Evolutionary conservation across 106 monocot species (phyloP).

Genomic region (Dendrobium nobile): DNA sequence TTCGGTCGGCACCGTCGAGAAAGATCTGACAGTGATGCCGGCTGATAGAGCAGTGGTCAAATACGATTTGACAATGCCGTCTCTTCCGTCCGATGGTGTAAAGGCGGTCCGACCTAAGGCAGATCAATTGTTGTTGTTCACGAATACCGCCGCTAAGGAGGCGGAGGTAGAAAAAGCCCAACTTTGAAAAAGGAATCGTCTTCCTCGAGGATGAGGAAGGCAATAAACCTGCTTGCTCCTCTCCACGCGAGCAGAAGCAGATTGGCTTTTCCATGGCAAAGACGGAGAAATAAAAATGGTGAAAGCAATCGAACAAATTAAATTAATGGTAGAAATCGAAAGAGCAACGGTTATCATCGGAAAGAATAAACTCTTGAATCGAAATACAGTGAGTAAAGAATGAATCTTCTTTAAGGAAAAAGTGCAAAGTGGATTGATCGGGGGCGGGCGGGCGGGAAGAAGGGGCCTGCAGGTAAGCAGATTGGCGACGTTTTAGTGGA

Average conservation of each 20-base stretch:
- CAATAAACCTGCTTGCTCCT: not conserved
- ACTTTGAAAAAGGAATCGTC: not conserved
- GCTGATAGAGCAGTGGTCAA: slow-evolving; percentile 31
- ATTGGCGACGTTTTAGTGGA: no score
- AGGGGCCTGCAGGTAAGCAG: no score
- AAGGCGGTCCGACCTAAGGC: slow-evolving; percentile 42
- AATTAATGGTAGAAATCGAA: no score
- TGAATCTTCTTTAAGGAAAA: not conserved
- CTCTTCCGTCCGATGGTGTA: slow-evolving; percentile 53
- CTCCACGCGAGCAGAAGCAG: not conserved
- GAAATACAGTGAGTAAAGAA: not conserved
- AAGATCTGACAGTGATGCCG: slow-evolving; percentile 56
- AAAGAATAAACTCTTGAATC: not conserved
- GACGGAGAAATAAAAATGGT: not conserved
- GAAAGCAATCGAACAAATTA: not conserved
- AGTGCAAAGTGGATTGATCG: no score
- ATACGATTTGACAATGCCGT: slow-evolving; percentile 27
- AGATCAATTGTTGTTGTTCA: slow-evolving; percentile 7
- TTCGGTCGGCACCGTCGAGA: slow-evolving; percentile 34
- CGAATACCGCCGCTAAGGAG: slow-evolving; percentile 7
- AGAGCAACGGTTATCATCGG: not conserved
- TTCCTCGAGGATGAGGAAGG: slow-evolving; percentile 2
- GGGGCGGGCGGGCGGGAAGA: no score
- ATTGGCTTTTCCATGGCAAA: not conserved
- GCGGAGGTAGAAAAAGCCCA: slow-evolving; percentile 33